phyloP scores from a whole-genome alignment of 192 early-diverging fungal species.

The Phycomyces blakesleeanus region DNA sequence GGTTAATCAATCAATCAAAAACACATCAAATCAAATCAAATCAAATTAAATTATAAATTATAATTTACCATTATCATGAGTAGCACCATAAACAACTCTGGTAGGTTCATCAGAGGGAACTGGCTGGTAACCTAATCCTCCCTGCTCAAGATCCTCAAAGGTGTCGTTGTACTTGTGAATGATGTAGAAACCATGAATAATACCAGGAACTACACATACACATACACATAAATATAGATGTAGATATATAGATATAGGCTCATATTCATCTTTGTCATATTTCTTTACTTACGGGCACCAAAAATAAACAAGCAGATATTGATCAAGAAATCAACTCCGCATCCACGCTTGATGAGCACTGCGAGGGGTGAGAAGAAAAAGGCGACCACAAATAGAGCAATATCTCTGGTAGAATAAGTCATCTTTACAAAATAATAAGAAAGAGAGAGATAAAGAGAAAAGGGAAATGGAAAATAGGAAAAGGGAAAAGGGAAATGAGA shows the following conservation, averaged over 20 bases:
- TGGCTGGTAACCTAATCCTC: constrained; percentile 26
- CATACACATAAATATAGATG: neutral
- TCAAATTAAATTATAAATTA: neutral
- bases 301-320: constrained; percentile 59
- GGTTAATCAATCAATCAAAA: neutral
- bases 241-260: too few relatives aligned
- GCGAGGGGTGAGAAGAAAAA: constrained; percentile 49
- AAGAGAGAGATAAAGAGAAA: constrained; percentile 10
- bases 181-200: constrained; percentile 62
- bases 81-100: constrained; percentile 29
- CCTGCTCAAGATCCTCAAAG: constrained; percentile 30
- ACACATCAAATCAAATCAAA: neutral
- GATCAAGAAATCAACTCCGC: constrained; percentile 52
- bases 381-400: constrained; percentile 46
- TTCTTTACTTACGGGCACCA: constrained; percentile 38
- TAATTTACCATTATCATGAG: constrained; percentile 9
- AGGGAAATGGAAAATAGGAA: neutral
- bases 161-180: constrained; percentile 44
- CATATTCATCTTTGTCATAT: too few relatives aligned
- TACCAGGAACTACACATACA: constrained; percentile 47
- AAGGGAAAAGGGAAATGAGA: too few relatives aligned
- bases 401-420: constrained; percentile 41
- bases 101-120: constrained; percentile 20
- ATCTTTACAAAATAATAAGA: too few relatives aligned
- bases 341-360: constrained; percentile 63